Conservation (phyloP, 495 filamentous ascomycete genomes). For the Penicillium salamii region DNA sequence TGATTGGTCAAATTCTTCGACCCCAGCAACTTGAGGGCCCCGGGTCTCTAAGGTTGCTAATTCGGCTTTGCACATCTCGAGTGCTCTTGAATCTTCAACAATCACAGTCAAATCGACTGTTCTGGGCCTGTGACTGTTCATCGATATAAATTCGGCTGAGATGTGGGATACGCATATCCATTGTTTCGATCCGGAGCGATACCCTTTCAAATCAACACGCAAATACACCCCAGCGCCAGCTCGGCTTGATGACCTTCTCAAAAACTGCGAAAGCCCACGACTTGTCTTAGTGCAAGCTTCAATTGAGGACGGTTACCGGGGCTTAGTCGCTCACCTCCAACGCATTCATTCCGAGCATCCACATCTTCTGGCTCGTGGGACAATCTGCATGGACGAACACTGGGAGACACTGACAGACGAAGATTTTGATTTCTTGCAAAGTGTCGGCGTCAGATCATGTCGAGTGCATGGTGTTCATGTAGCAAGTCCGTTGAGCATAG, state of each 20-base stretch:
- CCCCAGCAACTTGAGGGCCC: too few species aligned
- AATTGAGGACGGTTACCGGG: conserved; percentile 14
- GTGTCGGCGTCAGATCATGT: conserved; percentile 10
- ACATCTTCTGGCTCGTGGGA: conserved; percentile 11
- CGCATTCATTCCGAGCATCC: conserved; percentile 16
- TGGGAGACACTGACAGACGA: conserved; percentile 1
- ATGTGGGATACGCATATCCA: conserved; percentile 24
- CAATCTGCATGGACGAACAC: conserved; percentile 16
- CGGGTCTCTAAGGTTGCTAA: too few species aligned
- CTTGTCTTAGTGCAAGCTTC: conserved; percentile 21
- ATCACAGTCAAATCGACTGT: too few species aligned
- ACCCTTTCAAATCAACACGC: conserved; percentile 21
- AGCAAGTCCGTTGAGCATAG: neutral
- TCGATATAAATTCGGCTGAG: neutral
- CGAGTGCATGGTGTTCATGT: conserved; percentile 12
- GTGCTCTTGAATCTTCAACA: too few species aligned
- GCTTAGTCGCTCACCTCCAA: conserved; percentile 11
- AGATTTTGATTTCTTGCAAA: conserved; percentile 9
- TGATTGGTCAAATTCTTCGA: too few species aligned
- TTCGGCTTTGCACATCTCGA: too few species aligned
- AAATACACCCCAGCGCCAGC: conserved; percentile 19
- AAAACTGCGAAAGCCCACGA: neutral
- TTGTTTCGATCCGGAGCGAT: conserved; percentile 13
- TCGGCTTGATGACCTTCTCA: conserved; percentile 7
- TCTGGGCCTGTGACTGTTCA: neutral